Base-by-base conservation (phyloP, 176 grass and related monocot genomes). In the Hsuehochloa calcarea region DNA sequence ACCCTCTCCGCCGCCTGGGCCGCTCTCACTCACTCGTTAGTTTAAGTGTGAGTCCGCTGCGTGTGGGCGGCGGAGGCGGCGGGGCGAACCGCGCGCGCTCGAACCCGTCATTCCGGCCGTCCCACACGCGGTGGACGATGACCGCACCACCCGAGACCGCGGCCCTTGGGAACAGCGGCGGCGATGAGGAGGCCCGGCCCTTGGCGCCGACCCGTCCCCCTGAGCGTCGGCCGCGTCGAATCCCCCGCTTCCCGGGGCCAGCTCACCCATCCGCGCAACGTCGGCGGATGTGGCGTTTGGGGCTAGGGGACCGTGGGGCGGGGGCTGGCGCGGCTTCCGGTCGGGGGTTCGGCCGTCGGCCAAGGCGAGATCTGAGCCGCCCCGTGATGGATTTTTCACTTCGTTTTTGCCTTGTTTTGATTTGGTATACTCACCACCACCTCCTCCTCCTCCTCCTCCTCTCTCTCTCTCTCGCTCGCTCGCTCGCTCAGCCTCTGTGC, bases 101-200 rank as follows among this genome's bases (percentile, higher is more conserved):
- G 11, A 37, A 0, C 10, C 45, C 16, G 19, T 23, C 29, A 3
- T 22, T 10, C 29, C 78, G 19, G 20, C 64, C 64, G 46, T 26
- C 29, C 78, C 63, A 44, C 44, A 51, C 77, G 77, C 26, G 16
- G 77, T 0, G 29, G 45, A 27, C 78, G 44, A 38, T 80, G 78
- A 67, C 31, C 63, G 78, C 78, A 54, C 20, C 7, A 10, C 31
- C 78, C 1, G 78, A 80, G 64, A 80, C 78, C 78, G 46, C 20
- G 79, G 79, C 64, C 78, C 31, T 17, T 8, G 29, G 6, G 4
- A 51, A 39, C 22, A 70, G 19, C 63, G 45, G 63, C 63, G 45
- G 78, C 31, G 29, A 80, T 68, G 78, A 80, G 29, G 78, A 82
- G 80, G 80, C 65, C 66, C 50, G 80, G 80, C 80, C 66, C 80